phyloP scores from a whole-genome alignment of 129 eudicot species.

The Chrysanthemum seticuspe region DNA sequence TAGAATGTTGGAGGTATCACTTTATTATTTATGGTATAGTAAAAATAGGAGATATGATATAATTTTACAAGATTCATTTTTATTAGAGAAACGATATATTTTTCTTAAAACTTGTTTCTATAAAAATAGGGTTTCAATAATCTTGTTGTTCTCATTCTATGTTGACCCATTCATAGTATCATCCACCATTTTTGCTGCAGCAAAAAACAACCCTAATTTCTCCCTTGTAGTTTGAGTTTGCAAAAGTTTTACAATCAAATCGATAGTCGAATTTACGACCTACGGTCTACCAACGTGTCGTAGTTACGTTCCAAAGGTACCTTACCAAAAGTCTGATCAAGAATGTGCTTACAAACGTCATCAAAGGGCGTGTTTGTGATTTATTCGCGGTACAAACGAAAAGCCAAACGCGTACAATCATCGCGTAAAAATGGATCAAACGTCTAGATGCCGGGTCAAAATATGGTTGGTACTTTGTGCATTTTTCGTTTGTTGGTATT shows the following conservation, averaged over 20 bases:
- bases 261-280: too few species aligned
- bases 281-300: too few species aligned
- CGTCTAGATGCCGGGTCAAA: slow-evolving; percentile 41
- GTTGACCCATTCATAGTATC: slow-evolving; percentile 36
- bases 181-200: slow-evolving; percentile 30
- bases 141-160: slow-evolving; percentile 1
- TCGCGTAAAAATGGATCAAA: slow-evolving; percentile 31
- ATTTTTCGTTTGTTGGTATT: slow-evolving; percentile 60
- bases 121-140: not conserved
- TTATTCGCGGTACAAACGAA: too few species aligned
- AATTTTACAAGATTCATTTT: too few species aligned
- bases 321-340: not conserved
- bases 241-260: too few species aligned
- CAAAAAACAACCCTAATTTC: slow-evolving; percentile 22
- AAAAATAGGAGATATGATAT: too few species aligned
- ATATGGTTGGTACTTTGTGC: slow-evolving; percentile 50
- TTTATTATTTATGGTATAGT: too few species aligned
- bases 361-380: too few species aligned
- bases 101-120: not conserved
- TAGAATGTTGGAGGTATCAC: too few species aligned
- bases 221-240: not conserved
- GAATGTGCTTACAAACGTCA: not conserved
- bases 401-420: not conserved
- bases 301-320: too few species aligned
- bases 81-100: too few species aligned